Evolutionary conservation across 2,329 filamentous ascomycete species (phyloP).

Genomic region (Fusarium ambrosium): DNA sequence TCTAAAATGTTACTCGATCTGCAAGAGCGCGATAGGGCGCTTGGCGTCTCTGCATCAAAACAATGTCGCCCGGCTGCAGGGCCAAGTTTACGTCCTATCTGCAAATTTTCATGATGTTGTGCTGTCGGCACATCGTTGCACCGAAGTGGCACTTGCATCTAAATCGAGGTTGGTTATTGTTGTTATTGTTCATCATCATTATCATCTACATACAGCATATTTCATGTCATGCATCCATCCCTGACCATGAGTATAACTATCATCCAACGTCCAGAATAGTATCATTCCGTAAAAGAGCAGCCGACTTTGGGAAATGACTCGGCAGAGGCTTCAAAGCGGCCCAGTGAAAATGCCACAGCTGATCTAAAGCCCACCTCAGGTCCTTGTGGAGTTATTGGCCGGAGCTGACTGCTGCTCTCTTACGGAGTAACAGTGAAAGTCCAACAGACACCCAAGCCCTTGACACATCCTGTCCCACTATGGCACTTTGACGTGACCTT

Average conservation of each 20-base stretch:
- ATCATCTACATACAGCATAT: constrained; percentile 6
- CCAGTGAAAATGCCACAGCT: no score
- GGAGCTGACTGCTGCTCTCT: background rate
- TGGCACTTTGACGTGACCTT: constrained; percentile 1
- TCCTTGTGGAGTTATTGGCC: background rate
- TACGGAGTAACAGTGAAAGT: background rate
- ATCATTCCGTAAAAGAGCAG: background rate
- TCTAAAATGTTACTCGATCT: background rate
- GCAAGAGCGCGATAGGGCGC: background rate
- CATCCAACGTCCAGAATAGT: background rate
- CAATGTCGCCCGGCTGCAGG: background rate
- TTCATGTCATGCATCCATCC: constrained; percentile 2
- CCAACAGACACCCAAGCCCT: background rate
- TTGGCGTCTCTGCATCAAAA: background rate
- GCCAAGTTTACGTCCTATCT: constrained; percentile 1
- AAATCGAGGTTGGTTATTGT: background rate
- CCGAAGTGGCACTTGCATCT: constrained; percentile 1
- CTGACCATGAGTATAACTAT: background rate
- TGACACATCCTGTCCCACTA: background rate
- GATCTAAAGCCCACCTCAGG: background rate
- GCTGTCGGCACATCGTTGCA: constrained; percentile 11
- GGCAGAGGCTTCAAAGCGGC: background rate
- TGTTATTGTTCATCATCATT: background rate
- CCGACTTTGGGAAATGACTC: background rate
- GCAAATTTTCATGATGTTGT: background rate